Evolutionary conservation across 345 rosid species (phyloP).

Genomic region (Eucalyptus regnans): DNA sequence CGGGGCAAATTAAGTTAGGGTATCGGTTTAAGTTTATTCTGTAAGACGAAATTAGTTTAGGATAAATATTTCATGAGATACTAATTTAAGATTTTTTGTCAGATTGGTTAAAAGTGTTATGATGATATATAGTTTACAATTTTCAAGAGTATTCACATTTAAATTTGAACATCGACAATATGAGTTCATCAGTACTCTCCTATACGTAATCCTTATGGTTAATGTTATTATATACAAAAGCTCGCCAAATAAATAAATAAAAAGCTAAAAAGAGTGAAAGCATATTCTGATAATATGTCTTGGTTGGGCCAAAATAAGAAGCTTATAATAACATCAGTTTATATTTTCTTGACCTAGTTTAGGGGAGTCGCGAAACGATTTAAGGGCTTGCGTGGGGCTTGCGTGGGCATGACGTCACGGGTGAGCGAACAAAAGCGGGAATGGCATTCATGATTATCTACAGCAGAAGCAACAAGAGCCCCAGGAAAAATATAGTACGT

Average conservation of each 20-base stretch:
- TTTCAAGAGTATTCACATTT: background rate
- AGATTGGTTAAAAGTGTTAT: background rate
- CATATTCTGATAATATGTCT: background rate
- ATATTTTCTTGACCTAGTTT: background rate
- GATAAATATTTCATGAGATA: background rate
- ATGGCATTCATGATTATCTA: background rate
- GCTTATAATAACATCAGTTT: background rate
- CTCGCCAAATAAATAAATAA: background rate
- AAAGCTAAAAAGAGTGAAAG: background rate
- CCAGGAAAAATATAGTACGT: background rate
- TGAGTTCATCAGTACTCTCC: background rate
- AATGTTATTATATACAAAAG: background rate
- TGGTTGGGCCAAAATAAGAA: background rate
- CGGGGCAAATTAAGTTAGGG: fast-evolving
- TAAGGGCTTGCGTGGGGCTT: conserved; percentile 6
- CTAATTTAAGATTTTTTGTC: background rate
- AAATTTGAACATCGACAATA: background rate
- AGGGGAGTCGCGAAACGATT: fast-evolving
- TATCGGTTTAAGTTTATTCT: fast-evolving
- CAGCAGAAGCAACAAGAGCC: background rate
- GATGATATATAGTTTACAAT: background rate
- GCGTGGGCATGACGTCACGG: conserved; percentile 21
- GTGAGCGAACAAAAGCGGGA: conserved; percentile 1
- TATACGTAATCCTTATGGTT: background rate
- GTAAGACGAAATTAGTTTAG: fast-evolving